Percentiles rank a stretch among this genome's conserved stretches.
Conservation (phyloP, 2,329 filamentous ascomycete genomes). For the Aspergillus hiratsukae region DNA sequence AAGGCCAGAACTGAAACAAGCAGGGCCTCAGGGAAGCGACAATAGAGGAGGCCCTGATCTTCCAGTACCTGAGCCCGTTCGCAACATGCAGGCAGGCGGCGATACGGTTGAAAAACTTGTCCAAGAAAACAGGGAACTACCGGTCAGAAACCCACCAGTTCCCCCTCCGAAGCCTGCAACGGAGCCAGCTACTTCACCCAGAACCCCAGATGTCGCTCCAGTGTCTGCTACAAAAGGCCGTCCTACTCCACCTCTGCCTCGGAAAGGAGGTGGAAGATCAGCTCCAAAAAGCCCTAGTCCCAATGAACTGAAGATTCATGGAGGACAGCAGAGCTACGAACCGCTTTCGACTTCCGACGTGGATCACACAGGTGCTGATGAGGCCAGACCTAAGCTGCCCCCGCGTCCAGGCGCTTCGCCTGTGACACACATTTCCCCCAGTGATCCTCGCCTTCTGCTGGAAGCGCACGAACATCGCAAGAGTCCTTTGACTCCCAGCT, state of each 20-base stretch:
- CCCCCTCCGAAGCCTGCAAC: slow-evolving; percentile 11
- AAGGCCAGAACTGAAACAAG: slow-evolving; percentile 1
- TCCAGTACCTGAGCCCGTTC: slow-evolving; percentile 22
- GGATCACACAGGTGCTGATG: slow-evolving; percentile 12
- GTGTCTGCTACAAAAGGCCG: slow-evolving; percentile 11
- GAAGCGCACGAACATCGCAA: slow-evolving; percentile 8
- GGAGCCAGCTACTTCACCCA: neutral
- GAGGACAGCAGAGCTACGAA: slow-evolving; percentile 5
- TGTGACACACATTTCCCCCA: neutral
- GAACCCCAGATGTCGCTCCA: slow-evolving; percentile 2
- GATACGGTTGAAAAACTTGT: slow-evolving; percentile 3
- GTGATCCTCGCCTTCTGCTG: slow-evolving; percentile 7
- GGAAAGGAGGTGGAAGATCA: slow-evolving; percentile 7
- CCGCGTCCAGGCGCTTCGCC: slow-evolving; percentile 15
- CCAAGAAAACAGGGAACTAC: slow-evolving; percentile 1
- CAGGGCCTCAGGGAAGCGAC: slow-evolving; percentile 8
- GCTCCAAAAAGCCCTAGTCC: neutral
- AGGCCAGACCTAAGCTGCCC: slow-evolving; percentile 23
- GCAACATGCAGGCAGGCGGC: slow-evolving; percentile 8
- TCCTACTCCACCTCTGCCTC: slow-evolving; percentile 14
- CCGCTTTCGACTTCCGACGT: slow-evolving; percentile 10
- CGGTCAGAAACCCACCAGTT: slow-evolving; percentile 1
- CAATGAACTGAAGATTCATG: neutral
- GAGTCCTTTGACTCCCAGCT: slow-evolving; percentile 22
- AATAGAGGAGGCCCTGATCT: slow-evolving; percentile 14